Evolutionary conservation across 306 rosid species (phyloP).

Genomic region (Sesbania bispinosa): DNA sequence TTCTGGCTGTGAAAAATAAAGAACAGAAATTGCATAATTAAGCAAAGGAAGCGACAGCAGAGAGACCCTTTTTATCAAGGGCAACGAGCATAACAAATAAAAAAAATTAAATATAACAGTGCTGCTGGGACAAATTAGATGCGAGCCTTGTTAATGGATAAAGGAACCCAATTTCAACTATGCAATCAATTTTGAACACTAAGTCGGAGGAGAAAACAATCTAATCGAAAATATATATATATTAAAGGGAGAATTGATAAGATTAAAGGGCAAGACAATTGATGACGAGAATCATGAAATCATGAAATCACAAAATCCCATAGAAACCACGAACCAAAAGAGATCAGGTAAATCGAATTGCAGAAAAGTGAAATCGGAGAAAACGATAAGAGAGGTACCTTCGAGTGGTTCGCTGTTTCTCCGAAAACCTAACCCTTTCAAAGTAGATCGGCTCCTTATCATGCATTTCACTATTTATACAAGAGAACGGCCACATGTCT

Average conservation of each 20-base stretch:
- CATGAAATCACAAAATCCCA: neutral
- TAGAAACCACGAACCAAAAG: neutral
- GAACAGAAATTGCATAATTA: neutral
- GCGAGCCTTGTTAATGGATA: neutral
- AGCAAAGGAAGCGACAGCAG: neutral
- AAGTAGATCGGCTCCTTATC: neutral
- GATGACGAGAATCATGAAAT: neutral
- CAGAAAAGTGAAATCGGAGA: neutral
- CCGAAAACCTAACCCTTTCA: slow-evolving; percentile 15
- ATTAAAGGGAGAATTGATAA: neutral
- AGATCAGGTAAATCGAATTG: neutral
- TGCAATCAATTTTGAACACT: neutral
- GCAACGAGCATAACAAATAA: neutral
- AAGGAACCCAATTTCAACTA: neutral
- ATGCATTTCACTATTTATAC: neutral
- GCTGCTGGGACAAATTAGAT: neutral
- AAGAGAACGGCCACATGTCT: neutral
- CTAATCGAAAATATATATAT: neutral
- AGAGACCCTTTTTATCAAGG: neutral
- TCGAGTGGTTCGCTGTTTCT: neutral
- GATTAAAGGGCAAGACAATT: neutral
- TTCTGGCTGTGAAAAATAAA: slow-evolving; percentile 10
- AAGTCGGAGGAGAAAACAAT: neutral
- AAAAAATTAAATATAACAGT: neutral
- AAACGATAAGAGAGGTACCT: neutral